Evolutionary conservation across 2,329 filamentous ascomycete genomes (phyloP), one percentile per base, ranked within the genome.

Genomic region (Neofusicoccum kwambonambiense): DNA sequence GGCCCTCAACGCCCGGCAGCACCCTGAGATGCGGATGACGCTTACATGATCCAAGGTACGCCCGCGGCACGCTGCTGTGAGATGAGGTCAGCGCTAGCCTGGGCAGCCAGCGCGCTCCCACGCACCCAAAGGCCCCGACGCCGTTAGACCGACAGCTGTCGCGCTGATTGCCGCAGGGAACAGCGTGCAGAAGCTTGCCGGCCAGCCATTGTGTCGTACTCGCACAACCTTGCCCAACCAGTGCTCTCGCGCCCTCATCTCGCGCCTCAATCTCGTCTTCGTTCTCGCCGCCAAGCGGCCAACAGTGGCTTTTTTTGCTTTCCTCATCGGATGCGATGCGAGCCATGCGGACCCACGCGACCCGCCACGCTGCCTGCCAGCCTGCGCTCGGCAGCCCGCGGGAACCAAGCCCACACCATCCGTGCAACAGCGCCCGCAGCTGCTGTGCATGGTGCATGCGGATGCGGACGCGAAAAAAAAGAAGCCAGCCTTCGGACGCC

Each of bases 21-120:
- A 31, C 13, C 19, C n/a, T 27, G 54, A 44, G 11, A 13, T 9
- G 12, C 6, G 52, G 13, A 58, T 62, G 60, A 62, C 60, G 60
- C 60, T 52, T 62, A 62, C 60, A 62, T 42, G 15, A n/a, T 19
- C 56, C 11, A 47, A 60, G 56, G 56, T 47, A 58, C 27, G 57
- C 41, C 17, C n/a, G 34, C 31, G 27, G 19, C 37, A 12, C 11
- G 42, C n/a, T 27, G 11, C 57, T 37, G n/a, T 61, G 57, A 34
- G 57, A 61, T 62, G 60, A 62, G 47, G 47, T 62, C 60, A 62
- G 47, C 60, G 60, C 44, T 52, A 45, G 41, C 22, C 54, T 45
- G 39, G 9, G 50, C 50, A 37, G 50, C 50, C 34, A 15, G 15
- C 47, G 8, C 37, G 37, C 27, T 17, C 27, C 45, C 45, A 49